Evolutionary conservation across 768 basidiomycete species (phyloP), one percentile per base, ranked within the genome.

Genomic region (Russula sp.): DNA sequence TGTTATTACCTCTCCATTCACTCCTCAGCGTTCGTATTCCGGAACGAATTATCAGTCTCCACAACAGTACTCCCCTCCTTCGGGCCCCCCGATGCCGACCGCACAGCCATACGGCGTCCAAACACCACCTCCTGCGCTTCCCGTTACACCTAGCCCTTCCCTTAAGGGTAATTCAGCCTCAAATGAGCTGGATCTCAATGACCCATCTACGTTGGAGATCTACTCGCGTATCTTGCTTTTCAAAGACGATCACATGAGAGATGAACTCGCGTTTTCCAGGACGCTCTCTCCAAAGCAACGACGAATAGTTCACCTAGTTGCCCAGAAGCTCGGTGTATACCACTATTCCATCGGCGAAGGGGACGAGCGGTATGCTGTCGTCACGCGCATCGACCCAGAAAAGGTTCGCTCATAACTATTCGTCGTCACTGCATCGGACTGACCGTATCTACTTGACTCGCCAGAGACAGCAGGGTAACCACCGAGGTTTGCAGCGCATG

Each of bases 231-330:
- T 98, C 68, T 79, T 98, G 44, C 81, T 98, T 44, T 99, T 99
- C 86, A 98, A 96, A 79, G 94, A 97, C 70, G 95, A 98, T 74
- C 86, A 83, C 70, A 94, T 98, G 92, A 84, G 96, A 40, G 95
- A 98, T 71, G 95, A 98, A 75, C 85, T 98, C 60, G 94, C 95
- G 5, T 98, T 98, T 76, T 94, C 95, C n/a, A 79, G 92, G 61
- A 86, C 88, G 16, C 82, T 98, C 22, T 79, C 83, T 36, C 84
- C 93, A 24, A 90, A 90, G 73, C 94, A 98, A 74, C 79, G 96
- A 65, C 80, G 95, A 68, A 88, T 94, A 16, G 96, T 99, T 34
- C 96, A 99, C 74, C 82, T 98, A 63, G 90, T 98, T 62, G 96
- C 97, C 22, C 93, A 97, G 78, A 98, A 94, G 76, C 81, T 99